These are phyloP conservation scores for Talaromyces rugulosus DNA, from an alignment of 2,329 filamentous ascomycete species.

Conservation along the genomic window DNA sequence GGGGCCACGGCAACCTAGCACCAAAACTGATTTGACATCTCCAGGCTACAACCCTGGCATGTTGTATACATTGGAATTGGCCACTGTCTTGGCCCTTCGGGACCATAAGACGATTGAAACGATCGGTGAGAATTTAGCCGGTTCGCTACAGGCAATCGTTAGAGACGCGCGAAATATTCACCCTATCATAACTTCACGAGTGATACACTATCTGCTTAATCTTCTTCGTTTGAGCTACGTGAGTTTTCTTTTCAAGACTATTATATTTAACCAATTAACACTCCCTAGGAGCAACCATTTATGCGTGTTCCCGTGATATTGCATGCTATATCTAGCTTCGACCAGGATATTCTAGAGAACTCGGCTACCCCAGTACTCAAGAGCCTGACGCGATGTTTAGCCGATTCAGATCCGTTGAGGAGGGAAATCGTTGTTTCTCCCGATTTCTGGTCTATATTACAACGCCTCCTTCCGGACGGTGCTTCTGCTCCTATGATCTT, in stretches of 20 bases:
- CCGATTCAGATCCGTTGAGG: constrained; percentile 69
- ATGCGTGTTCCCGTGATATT: constrained; percentile 87
- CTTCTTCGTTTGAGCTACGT: constrained; percentile 79
- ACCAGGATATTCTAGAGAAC: constrained; percentile 70
- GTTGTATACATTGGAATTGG: constrained; percentile 87
- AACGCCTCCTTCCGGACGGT: constrained; percentile 64
- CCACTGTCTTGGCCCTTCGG: constrained; percentile 73
- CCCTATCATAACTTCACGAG: constrained; percentile 74
- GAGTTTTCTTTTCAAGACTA: constrained; percentile 24
- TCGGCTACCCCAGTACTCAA: constrained; percentile 72
- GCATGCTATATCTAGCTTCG: constrained; percentile 84
- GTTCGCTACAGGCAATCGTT: constrained; percentile 74
- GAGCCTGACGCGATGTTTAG: constrained; percentile 75
- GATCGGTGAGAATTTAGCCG: constrained; percentile 75
- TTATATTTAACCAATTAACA: constrained; percentile 16
- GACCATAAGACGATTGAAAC: constrained; percentile 67
- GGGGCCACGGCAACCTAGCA: constrained; percentile 55
- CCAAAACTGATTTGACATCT: constrained; percentile 52
- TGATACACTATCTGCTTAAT: constrained; percentile 80
- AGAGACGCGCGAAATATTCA: constrained; percentile 77
- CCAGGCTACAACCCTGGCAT: constrained; percentile 78
- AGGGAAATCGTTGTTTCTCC: constrained; percentile 95
- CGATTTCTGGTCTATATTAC: constrained; percentile 92
- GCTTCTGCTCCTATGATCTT: constrained; percentile 77
- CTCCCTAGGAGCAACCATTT: constrained; percentile 72